phyloP scores from a whole-genome alignment of 2,329 filamentous ascomycete species.

The Claviceps monticola region DNA sequence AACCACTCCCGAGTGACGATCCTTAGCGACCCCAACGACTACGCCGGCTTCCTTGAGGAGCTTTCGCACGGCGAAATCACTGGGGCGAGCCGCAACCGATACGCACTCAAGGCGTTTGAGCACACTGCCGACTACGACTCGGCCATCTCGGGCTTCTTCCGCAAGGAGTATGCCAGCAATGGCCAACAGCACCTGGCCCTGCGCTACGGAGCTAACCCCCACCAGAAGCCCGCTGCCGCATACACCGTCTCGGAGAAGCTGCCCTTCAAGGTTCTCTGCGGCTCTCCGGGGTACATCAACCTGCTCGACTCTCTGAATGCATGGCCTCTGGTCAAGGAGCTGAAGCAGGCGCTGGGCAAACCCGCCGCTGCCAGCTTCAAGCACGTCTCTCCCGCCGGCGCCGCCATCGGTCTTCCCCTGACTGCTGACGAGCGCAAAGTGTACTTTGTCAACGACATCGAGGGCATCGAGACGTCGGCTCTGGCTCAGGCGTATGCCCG shows the following conservation, averaged over 20 bases:
- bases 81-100: conserved; percentile 71
- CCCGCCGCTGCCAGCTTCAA: conserved; percentile 97
- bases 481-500: conserved; percentile 93
- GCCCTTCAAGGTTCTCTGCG: conserved; percentile 88
- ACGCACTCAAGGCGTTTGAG: conserved; percentile 95
- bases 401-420: conserved; percentile 81
- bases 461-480: conserved; percentile 69
- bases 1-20: conserved; percentile 95
- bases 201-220: conserved; percentile 92
- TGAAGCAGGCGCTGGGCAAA: conserved; percentile 74
- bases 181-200: conserved; percentile 73
- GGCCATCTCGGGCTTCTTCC: conserved; percentile 93
- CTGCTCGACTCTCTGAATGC: conserved; percentile 90
- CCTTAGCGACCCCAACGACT: conserved; percentile 85
- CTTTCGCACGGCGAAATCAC: conserved; percentile 77
- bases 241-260: conserved; percentile 59
- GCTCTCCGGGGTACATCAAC: conserved; percentile 93
- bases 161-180: conserved; percentile 84
- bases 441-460: conserved; percentile 95
- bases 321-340: conserved; percentile 93
- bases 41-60: conserved; percentile 85
- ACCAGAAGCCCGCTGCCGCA: conserved; percentile 91
- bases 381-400: conserved; percentile 93
- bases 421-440: conserved; percentile 84
- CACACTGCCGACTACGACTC: conserved; percentile 95